phyloP scores from a whole-genome alignment of 805 yeast species.

The Saccharomycopsis fibuligera region DNA sequence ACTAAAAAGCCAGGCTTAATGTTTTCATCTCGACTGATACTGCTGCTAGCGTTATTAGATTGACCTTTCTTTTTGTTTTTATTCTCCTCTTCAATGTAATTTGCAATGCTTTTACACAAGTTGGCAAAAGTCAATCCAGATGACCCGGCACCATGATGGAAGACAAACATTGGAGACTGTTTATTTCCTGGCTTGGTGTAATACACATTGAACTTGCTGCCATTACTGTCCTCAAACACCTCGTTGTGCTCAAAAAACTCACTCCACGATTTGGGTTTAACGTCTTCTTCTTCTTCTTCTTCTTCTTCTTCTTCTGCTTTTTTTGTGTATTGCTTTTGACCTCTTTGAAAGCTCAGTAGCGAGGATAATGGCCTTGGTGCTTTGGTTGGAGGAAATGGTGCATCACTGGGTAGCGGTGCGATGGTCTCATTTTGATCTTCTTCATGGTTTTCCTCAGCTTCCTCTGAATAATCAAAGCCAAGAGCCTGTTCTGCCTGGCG shows the following conservation, averaged over 20 bases:
- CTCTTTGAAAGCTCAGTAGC: not conserved
- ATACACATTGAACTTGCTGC: conserved; percentile 45
- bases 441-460: conserved; percentile 16
- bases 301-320: not conserved
- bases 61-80: conserved; percentile 19
- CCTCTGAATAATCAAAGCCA: conserved; percentile 7
- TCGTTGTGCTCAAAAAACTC: conserved; percentile 32
- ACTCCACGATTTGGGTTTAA: conserved; percentile 25
- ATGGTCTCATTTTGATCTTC: not conserved
- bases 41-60: too few species aligned
- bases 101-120: conserved; percentile 34
- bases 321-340: not conserved
- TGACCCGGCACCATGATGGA: conserved; percentile 96
- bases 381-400: conserved; percentile 15
- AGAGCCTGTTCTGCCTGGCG: not conserved
- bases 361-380: not conserved
- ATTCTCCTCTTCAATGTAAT: conserved; percentile 20
- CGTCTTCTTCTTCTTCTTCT: not conserved
- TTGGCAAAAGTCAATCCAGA: conserved; percentile 70
- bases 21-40: too few species aligned
- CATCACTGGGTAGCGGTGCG: conserved; percentile 8
- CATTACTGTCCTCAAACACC: conserved; percentile 20
- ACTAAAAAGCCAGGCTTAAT: conserved; percentile 56
- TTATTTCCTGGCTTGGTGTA: conserved; percentile 43
- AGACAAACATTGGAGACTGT: conserved; percentile 53